Conservation (phyloP, 164 flowering plant species). For the Tetracentron sinense region DNA sequence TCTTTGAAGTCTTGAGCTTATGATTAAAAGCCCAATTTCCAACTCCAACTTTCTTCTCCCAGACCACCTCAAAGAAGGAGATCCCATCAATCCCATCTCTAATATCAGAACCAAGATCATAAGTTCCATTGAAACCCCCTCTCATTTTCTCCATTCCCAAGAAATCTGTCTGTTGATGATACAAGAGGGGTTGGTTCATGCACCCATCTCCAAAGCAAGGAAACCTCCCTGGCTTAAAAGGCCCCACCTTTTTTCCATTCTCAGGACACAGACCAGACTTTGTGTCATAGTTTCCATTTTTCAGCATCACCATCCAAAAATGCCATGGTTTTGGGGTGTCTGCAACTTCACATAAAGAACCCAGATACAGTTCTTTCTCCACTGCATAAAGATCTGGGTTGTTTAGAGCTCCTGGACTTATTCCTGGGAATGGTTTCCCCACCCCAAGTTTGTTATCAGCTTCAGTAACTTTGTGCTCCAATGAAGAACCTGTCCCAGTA, state of each 20-base stretch:
- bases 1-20: conserved; percentile 58
- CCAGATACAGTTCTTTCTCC: conserved; percentile 63
- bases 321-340: conserved; percentile 56
- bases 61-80: conserved; percentile 57
- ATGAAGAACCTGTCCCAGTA: conserved; percentile 12
- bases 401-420: conserved; percentile 17
- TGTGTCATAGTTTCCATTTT: conserved; percentile 73
- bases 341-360: conserved; percentile 52
- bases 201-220: conserved; percentile 75
- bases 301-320: conserved; percentile 87
- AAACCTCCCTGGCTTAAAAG: conserved; percentile 41
- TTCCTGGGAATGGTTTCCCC: conserved; percentile 45
- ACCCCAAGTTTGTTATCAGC: conserved; percentile 59
- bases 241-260: conserved; percentile 52
- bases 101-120: conserved; percentile 50
- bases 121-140: conserved; percentile 66
- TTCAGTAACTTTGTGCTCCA: conserved; percentile 52
- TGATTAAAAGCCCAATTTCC: conserved; percentile 66
- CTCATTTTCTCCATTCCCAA: conserved; percentile 28
- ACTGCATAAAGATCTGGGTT: conserved; percentile 68
- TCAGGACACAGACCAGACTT: conserved; percentile 55
- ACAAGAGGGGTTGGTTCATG: conserved; percentile 68
- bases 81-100: conserved; percentile 24
- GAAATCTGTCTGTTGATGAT: conserved; percentile 42
- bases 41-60: conserved; percentile 65